These are phyloP conservation scores for Orbilia blumenaviensis DNA, from an alignment of 2,329 filamentous ascomycete genomes.

Conservation along the genomic window DNA sequence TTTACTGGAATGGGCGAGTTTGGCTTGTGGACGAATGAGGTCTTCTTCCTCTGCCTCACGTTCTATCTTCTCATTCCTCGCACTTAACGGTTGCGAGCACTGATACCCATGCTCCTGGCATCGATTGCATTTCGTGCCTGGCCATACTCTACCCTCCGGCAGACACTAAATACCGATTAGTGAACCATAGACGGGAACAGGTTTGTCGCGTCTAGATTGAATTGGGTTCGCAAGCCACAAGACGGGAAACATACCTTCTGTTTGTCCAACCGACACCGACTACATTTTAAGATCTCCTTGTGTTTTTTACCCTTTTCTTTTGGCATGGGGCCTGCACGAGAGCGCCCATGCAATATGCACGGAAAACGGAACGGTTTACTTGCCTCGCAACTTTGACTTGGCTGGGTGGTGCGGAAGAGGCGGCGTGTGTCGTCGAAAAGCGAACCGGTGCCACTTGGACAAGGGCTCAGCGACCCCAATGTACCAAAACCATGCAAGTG, in stretches of 20 bases:
- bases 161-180: slow-evolving; percentile 51
- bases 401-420: slow-evolving; percentile 9
- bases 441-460: slow-evolving; percentile 50
- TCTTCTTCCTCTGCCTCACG: slow-evolving; percentile 52
- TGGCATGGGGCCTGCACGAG: slow-evolving; percentile 49
- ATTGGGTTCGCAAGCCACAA: slow-evolving; percentile 10
- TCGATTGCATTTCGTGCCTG: slow-evolving; percentile 52
- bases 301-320: slow-evolving; percentile 55
- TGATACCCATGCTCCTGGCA: slow-evolving; percentile 54
- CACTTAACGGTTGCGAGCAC: slow-evolving; percentile 53
- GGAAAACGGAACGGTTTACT: slow-evolving; percentile 39
- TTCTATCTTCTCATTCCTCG: slow-evolving; percentile 54
- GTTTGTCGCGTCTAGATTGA: slow-evolving; percentile 29
- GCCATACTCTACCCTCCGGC: slow-evolving; percentile 51
- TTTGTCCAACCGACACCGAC: slow-evolving; percentile 51
- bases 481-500: slow-evolving; percentile 52
- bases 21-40: slow-evolving; percentile 27
- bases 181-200: neutral
- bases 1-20: slow-evolving; percentile 31
- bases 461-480: slow-evolving; percentile 51
- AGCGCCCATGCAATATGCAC: slow-evolving; percentile 47
- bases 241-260: slow-evolving; percentile 47
- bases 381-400: slow-evolving; percentile 37
- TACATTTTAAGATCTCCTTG: slow-evolving; percentile 54
- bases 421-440: slow-evolving; percentile 35